Evolutionary conservation across 2,329 filamentous ascomycete genomes (phyloP), one percentile per base, ranked within the genome.

Genomic region (Aspergillus awamori): DNA sequence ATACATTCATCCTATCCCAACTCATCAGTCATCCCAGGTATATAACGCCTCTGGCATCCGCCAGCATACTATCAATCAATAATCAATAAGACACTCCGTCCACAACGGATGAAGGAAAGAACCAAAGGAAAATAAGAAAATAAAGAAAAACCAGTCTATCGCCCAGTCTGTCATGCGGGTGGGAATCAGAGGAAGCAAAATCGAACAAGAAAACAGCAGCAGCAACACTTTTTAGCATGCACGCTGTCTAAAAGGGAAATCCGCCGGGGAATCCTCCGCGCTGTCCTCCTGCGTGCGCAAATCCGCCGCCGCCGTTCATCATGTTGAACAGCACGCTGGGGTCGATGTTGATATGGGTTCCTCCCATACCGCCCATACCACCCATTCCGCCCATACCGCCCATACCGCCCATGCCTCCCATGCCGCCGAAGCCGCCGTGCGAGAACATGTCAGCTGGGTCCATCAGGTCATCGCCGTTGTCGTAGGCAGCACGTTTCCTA

Each of bases 381-480:
- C 82, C 81, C 73, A 81, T 80, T 2, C 66, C 66, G 5, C 63
- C 63, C 63, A 67, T 66, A 5, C 74, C 73, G 8, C 75, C 84
- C 84, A 71, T 79, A 15, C 85, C 84, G 41, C 80, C 81, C 80
- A 87, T 87, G 45, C 87, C 88, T 47, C 86, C 86, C 74, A 81
- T 78, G 6, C 75, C 77, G 11, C 77, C 74, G 68, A 76, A 75
- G 10, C 75, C 83, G 59, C 85, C 85, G 52, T 87, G 86, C 57
- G 87, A 84, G 69, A 94, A 95, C 86, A 94, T 93, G 72, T 97
- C 93, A 55, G 87, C 85, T 3, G 92, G 91, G 73, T 97, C 94
- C 60, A 95, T 84, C 30, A 97, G 86, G 75, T 99, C 94, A 61
- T 95, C 92, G 39, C 95, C 95, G 67, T 89, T 95, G 74, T 99